Evolutionary conservation across 2,329 filamentous ascomycete species (phyloP).

Genomic region (Huntiella decipiens): DNA sequence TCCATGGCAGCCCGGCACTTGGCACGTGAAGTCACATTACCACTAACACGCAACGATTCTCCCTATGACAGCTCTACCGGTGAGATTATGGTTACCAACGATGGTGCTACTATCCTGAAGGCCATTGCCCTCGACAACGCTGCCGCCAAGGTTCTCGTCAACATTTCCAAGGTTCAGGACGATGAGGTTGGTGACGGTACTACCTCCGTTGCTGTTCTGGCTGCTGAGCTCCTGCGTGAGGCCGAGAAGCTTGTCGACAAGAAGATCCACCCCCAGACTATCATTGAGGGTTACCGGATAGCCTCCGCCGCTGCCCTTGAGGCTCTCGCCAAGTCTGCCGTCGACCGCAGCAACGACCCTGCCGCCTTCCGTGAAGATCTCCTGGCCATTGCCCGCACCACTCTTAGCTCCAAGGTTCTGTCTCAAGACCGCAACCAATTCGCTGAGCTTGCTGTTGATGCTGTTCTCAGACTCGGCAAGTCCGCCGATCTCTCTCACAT

Average conservation of each 20-base stretch:
- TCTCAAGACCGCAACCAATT: constrained; percentile 89
- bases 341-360: constrained; percentile 72
- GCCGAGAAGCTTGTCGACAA: constrained; percentile 93
- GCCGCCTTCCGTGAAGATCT: constrained; percentile 80
- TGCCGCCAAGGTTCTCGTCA: constrained; percentile 92
- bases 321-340: constrained; percentile 65
- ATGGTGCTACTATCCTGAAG: constrained; percentile 95
- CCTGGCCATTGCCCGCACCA: constrained; percentile 78
- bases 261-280: constrained; percentile 98
- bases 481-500: constrained; percentile 93
- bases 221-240: constrained; percentile 85
- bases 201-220: constrained; percentile 90
- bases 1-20: background rate
- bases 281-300: constrained; percentile 98
- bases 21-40: background rate
- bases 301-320: constrained; percentile 73
- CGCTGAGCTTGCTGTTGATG: constrained; percentile 72
- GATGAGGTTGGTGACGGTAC: constrained; percentile 97
- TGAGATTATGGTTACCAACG: constrained; percentile 96
- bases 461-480: constrained; percentile 72
- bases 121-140: constrained; percentile 97
- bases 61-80: constrained; percentile 53
- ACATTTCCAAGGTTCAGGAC: constrained; percentile 98
- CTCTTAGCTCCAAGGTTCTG: constrained; percentile 90
- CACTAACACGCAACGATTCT: constrained; percentile 9